Base-by-base conservation (phyloP, 495 filamentous ascomycete genomes). In the Neurospora hispaniola region DNA sequence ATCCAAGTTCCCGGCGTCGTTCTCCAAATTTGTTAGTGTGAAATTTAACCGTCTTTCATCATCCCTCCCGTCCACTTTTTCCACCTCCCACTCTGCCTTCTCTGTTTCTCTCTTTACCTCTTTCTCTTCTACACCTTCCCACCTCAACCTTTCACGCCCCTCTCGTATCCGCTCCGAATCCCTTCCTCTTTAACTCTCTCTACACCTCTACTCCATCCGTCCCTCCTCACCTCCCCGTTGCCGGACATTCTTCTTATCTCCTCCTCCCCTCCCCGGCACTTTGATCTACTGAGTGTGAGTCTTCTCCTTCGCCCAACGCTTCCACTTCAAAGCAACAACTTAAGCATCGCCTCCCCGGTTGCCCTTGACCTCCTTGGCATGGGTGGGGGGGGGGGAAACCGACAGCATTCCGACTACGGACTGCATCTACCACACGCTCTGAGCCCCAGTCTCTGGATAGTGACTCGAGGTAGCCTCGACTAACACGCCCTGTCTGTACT, bases 71-170 rank as follows among this genome's bases (percentile, higher is more conserved):
- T 71, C 75, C 76, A 54, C 73, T 70, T 69, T 38, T 69, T 69
- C n/a, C 66, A 59, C 38, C 54, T 69, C 27, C 27, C 27, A 31
- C 27, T 70, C 73, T 71, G 54, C 75, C 75, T 79, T 79, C 77
- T 77, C 76, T 76, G 73, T 73, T 75, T 74, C 75, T 76, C 71
- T 38, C 35, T 38, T 72, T 73, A 76, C 69, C 70, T 71, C 46
- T 66, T 72, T 27, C 23, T n/a, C 71, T 70, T 39, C 66, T 44
- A 44, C 71, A 14, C 41, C 48, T 71, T 39, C 42, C 23, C 42
- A 35, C n/a, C 42, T 69, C 35, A 62, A 69, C n/a, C 75, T 16
- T 73, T 42, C 31, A 66, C 62, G 66, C 44, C 70, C 35, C 70
- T 46, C 70, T 44, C 42, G 27, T 71, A 16, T 46, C 70, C 40